A percentile compares a stretch with the other conserved stretches of the same genome.
These are phyloP conservation scores for Patellaria atrata DNA, from an alignment of 495 filamentous ascomycete species.

Conservation along the genomic window DNA sequence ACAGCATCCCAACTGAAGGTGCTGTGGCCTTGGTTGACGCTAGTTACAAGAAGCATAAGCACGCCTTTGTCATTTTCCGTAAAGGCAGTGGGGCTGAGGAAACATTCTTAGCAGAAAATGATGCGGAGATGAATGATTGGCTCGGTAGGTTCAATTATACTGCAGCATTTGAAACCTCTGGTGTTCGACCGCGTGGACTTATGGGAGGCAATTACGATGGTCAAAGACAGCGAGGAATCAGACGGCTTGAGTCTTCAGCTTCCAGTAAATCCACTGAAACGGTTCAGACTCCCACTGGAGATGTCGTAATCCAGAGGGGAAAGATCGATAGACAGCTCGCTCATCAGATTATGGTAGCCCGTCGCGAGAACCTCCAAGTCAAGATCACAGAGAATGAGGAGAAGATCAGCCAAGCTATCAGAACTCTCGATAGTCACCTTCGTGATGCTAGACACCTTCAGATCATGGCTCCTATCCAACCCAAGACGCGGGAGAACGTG, in stretches of 20 bases:
- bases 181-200: slow-evolving; percentile 80
- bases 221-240: slow-evolving; percentile 56
- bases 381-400: slow-evolving; percentile 77
- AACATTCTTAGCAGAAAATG: slow-evolving; percentile 74
- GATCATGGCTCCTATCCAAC: slow-evolving; percentile 75
- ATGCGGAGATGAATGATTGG: slow-evolving; percentile 94
- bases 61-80: slow-evolving; percentile 84
- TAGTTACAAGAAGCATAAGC: slow-evolving; percentile 88
- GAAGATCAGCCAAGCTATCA: slow-evolving; percentile 55
- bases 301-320: slow-evolving; percentile 50
- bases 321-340: slow-evolving; percentile 68
- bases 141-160: slow-evolving; percentile 92
- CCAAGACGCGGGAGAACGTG: slow-evolving; percentile 72
- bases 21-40: slow-evolving; percentile 78
- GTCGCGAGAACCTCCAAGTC: slow-evolving; percentile 64
- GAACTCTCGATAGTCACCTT: slow-evolving; percentile 64
- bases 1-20: slow-evolving; percentile 78
- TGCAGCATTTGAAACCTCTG: slow-evolving; percentile 78
- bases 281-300: slow-evolving; percentile 53
- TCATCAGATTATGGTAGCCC: slow-evolving; percentile 65
- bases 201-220: slow-evolving; percentile 77
- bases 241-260: slow-evolving; percentile 40
- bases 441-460: slow-evolving; percentile 88
- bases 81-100: slow-evolving; percentile 73
- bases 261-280: slow-evolving; percentile 40